Evolutionary conservation across 345 rosid genomes (phyloP), one percentile per base, ranked within the genome.

Genomic region (Murraya paniculata): DNA sequence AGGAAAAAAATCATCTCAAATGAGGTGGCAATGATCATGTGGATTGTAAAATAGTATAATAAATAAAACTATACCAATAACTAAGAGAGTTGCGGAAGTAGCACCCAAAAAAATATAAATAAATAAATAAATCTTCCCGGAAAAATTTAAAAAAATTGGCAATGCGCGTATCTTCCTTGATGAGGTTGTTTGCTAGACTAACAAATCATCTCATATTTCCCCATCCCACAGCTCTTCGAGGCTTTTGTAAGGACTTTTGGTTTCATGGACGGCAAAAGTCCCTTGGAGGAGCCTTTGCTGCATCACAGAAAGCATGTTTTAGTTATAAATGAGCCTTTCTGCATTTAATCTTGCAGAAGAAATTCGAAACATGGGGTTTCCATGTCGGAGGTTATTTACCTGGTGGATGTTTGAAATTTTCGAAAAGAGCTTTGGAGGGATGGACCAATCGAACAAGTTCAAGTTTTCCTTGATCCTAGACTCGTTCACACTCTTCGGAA

Each of bases 271-370:
- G 10, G 89, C 90, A 19, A 83, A 87, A 74, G 81, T 88, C 48
- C 91, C 93, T 39, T 82, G 85, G 18, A 88, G 90, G 35, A 88
- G 89, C 85, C 93, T 81, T 84, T 79, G 88, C 91, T 87, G 93
- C 70, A 82, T 31, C 18, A 69, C 5, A 56, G 28, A 68, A 31
- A 28, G 3, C 38, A 25, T 56, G 13, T 35, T 65, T 11, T 59
- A 53, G 45, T 14, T 31, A 9, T 33, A 13, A 53, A 38, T 55
- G 64, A 45, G 18, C 25, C 18, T 27, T 50, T 9, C 19, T 24
- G 38, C 30, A 0, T 27, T 70, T 7, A 18, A 70, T 50, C 39
- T 48, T 50, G 73, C 7, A 70, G 35, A 14, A 30, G 19, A 48
- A 28, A 13, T 45, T 13, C 0, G 18, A 13, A 45, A 45, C 50